Evolutionary conservation across 331 rosid species (phyloP), one percentile per base, ranked within the genome.

Genomic region (Acacia pycnantha): DNA sequence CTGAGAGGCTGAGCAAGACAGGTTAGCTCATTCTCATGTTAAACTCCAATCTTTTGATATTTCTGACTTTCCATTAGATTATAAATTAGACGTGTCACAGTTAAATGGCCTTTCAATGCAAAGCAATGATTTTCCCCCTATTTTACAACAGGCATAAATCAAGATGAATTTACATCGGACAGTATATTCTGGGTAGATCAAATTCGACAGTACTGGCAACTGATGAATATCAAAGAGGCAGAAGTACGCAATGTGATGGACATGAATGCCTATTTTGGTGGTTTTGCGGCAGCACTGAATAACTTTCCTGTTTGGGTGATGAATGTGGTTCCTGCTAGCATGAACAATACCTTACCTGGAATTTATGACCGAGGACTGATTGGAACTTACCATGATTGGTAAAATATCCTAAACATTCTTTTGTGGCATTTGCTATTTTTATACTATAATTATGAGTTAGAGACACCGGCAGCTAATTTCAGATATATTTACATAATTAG

Each of bases 381-480:
- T 68, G 92, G 92, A 43, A 87, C 85, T 81, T 88, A 84, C 79
- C 97, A 87, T 86, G 94, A 88, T 79, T 82, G 94, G 94, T 88
- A 85, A 82, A 85, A 73, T 50, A 29, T 47, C 35, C 73, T 37
- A 31, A 47, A 33, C 27, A 22, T 22, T 27, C 46, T 62, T 9
- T 50, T 2, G 35, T 48, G 18, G 22, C 29, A 13, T 67, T 11
- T 29, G 13, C 8, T 6, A 9, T 37, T 21, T 11, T 78, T 48
- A 35, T 37, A 37, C 44, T 24, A 22, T n/a, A 67, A 33, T 2
- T 78, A 12, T 53, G 15, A 51, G 29, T 79, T 53, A 68, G 69
- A 29, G 18, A n/a, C 43, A 71, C 12, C 70, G 16, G 24, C 44
- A 33, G 71, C 53, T 40, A 67, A 61, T 78, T 79, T 46, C 41